Conservation (phyloP, 768 basidiomycete species). For the Mycena crocata region DNA sequence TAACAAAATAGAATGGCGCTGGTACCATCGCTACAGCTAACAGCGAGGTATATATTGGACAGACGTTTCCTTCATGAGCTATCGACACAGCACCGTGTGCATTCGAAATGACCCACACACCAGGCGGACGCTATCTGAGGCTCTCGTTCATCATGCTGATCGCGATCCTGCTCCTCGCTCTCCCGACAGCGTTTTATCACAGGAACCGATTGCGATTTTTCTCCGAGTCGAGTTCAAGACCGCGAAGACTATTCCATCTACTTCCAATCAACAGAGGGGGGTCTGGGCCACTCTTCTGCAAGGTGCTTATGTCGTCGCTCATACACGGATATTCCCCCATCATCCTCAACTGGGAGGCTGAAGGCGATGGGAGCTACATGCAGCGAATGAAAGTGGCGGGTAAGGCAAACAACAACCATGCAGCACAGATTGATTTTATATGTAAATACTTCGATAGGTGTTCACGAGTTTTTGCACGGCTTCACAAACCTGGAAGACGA, state of each 20-base stretch:
- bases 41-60: no score
- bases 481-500: constrained; percentile 1
- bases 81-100: neutral
- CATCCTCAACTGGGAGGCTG: constrained; percentile 26
- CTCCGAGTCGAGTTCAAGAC: neutral
- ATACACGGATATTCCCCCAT: constrained; percentile 28
- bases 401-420: neutral
- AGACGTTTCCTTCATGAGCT: no score
- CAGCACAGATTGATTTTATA: no score
- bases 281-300: constrained; percentile 19
- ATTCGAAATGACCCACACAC: neutral
- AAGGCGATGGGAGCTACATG: constrained; percentile 24
- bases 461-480: constrained; percentile 17
- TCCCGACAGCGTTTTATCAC: neutral
- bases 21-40: no score
- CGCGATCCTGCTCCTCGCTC: neutral
- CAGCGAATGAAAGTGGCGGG: constrained; percentile 29
- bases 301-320: constrained; percentile 27
- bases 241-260: constrained; percentile 8
- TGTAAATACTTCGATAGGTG: no score
- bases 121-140: neutral
- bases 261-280: constrained; percentile 7
- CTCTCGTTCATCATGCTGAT: neutral
- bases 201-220: neutral
- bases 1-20: no score